Conservation (phyloP, 2,329 filamentous ascomycete genomes). For the Fusarium albidum region DNA sequence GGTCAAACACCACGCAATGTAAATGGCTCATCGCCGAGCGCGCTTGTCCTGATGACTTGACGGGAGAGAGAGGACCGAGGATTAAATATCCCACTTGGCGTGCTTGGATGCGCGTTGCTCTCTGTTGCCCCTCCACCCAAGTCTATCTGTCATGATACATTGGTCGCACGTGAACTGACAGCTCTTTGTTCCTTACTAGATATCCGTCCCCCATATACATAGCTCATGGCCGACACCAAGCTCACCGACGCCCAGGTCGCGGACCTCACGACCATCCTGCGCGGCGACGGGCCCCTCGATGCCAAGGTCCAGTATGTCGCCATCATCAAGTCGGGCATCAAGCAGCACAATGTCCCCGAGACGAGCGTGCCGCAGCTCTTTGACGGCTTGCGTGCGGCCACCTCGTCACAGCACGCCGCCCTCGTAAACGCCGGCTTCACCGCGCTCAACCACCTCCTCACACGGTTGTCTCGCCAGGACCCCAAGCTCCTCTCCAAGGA, state of each 20-base stretch:
- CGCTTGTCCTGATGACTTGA: conserved; percentile 21
- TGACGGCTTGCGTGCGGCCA: conserved; percentile 80
- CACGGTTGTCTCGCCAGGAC: conserved; percentile 85
- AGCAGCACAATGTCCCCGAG: conserved; percentile 90
- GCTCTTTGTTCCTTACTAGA: conserved; percentile 15
- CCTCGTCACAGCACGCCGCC: conserved; percentile 77
- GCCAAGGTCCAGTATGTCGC: conserved; percentile 76
- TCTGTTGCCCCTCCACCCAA: conserved; percentile 13
- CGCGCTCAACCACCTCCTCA: conserved; percentile 85
- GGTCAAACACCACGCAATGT: conserved; percentile 24
- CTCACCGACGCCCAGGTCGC: conserved; percentile 67
- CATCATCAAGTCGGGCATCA: conserved; percentile 85
- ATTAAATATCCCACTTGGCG: conserved; percentile 32
- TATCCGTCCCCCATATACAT: conserved; percentile 21
- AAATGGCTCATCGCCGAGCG: conserved; percentile 15
- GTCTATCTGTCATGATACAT: conserved; percentile 8
- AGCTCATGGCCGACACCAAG: conserved; percentile 60
- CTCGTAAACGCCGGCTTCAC: conserved; percentile 87
- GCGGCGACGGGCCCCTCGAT: conserved; percentile 73
- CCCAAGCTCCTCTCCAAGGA: conserved; percentile 76
- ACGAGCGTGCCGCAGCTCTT: conserved; percentile 76
- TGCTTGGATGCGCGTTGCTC: conserved; percentile 2
- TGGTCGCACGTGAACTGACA: conserved; percentile 17
- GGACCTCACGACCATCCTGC: conserved; percentile 60
- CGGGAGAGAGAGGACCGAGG: conserved; percentile 14